Base-by-base conservation (phyloP, 345 rosid species). In the Salix exigua region DNA sequence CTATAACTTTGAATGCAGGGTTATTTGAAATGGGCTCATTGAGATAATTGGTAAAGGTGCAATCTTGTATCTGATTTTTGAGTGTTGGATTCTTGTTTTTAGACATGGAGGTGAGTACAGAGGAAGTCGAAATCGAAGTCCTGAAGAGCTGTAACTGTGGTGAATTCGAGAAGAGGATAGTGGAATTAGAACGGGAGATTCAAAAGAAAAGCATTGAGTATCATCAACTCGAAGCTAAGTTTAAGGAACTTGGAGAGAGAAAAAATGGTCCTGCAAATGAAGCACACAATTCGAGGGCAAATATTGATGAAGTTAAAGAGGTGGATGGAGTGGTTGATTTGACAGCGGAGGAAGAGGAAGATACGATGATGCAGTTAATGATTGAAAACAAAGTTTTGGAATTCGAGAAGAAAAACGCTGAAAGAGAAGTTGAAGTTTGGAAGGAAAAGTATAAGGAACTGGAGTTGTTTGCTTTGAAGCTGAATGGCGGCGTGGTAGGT, bases 361-460 rank as follows among this genome's bases (percentile, higher is more conserved):
- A 79, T 75, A 44, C 67, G 40, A 77, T 86, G 58, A 26, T 79
- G 66, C 86, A 84, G 80, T 83, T 90, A 51, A 80, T 86, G 86
- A 75, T 72, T 70, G 87, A 87, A 85, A 89, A 87, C 76, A 42
- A 5, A 46, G 75, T 78, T 25, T 79, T 88, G 75, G 86, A 87
- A 72, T 65, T 63, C 66, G 89, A 88, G 87, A 88, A 88, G 86
- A 73, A 79, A 46, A 69, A 25, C 75, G 92, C 87, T 70, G 90
- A 85, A 83, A 80, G n/a, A 2, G 84, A 88, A 44, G 81, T 82
- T 21, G 82, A 83, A 79, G 58, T 55, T 23, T 89, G 92, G 94
- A 94, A 87, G 82, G 70, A 25, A 37, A 89, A 82, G 84, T 86
- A 80, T 71, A 82, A 73, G 84, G 87, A 85, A 61, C 77, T 94